These are phyloP conservation scores for Porcisia deanei DNA, from an alignment of 208 protist genomes.

Conservation along the genomic window DNA sequence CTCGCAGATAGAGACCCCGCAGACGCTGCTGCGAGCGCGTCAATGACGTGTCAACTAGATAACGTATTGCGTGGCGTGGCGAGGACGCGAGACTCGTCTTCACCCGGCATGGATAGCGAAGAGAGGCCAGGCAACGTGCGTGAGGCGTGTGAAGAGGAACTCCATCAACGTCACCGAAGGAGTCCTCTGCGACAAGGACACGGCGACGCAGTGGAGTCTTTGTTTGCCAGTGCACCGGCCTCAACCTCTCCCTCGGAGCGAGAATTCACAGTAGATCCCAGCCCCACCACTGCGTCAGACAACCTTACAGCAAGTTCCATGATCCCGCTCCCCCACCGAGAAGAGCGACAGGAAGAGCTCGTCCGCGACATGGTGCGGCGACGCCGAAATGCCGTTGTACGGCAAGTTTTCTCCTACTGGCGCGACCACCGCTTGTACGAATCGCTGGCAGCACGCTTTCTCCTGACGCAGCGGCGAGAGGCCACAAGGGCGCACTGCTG, in stretches of 20 bases:
- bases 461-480: slow-evolving; percentile 8
- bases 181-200: neutral
- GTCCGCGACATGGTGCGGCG: neutral
- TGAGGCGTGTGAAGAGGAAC: neutral
- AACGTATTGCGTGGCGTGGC: slow-evolving; percentile 3
- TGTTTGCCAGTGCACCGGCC: neutral
- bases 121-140: neutral
- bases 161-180: neutral
- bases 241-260: neutral
- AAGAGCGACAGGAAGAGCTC: neutral
- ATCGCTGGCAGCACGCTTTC: slow-evolving; percentile 25
- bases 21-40: neutral
- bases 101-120: neutral
- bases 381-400: neutral
- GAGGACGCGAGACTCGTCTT: neutral
- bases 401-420: slow-evolving; percentile 32
- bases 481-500: slow-evolving; percentile 16
- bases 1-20: neutral
- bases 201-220: neutral
- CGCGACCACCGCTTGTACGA: slow-evolving; percentile 42
- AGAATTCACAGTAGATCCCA: neutral
- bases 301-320: neutral
- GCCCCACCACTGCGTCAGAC: neutral
- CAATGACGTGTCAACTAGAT: neutral
- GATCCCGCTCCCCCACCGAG: neutral